Base-by-base conservation (phyloP, 495 filamentous ascomycete genomes). In the Venustampulla echinocandica region DNA sequence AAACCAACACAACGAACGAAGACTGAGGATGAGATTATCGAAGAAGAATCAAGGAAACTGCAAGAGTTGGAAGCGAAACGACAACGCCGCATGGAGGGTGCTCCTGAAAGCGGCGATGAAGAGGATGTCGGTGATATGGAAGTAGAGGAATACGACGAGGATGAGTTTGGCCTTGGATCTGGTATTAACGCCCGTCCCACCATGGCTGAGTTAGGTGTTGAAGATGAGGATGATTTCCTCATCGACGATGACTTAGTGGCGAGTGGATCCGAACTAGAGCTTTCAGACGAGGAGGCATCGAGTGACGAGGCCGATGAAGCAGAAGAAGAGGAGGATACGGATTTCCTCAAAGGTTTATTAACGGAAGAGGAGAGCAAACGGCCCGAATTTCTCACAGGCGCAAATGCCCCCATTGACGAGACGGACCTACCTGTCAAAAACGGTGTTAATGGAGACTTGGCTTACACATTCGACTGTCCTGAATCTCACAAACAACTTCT, bases 141-240 rank as follows among this genome's bases (percentile, higher is more conserved):
- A 44, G 39, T 54, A 4, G 44, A 59, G 3, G 44, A 64, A 4
- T 39, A 44, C 14, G 45, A 46, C 13, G 49, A 37, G 1, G 57
- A 57, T 11, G 59, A 67, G 3, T 79, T 74, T 50, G 75, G 73
- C 1, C 59, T 81, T 10, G 76, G 77, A 10, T 55, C 61, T 19
- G 76, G 76, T 21, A 72, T 79, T 62, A 58, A 68, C 61, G 46
- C 69, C 60, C 19, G 68, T 59, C 4, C 70, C 61, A 38, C 44
- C 4, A 45, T 33, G 20, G 20, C 64, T 11, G 70, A 77, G 50
- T 57, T 79, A 19, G 66, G 72, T 21, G 80, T 89, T 23, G 87
- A 94, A 50, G 90, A 95, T 53, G 90, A 96, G 59, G 90, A 95
- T 58, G 85, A 95, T 48, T 96, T 96, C 53, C 45, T 87, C 7